A percentile compares a stretch with the other conserved stretches of the same genome.
These are phyloP conservation scores for Umbelopsis sp. DNA, from an alignment of 192 early-diverging fungal species.

Conservation along the genomic window DNA sequence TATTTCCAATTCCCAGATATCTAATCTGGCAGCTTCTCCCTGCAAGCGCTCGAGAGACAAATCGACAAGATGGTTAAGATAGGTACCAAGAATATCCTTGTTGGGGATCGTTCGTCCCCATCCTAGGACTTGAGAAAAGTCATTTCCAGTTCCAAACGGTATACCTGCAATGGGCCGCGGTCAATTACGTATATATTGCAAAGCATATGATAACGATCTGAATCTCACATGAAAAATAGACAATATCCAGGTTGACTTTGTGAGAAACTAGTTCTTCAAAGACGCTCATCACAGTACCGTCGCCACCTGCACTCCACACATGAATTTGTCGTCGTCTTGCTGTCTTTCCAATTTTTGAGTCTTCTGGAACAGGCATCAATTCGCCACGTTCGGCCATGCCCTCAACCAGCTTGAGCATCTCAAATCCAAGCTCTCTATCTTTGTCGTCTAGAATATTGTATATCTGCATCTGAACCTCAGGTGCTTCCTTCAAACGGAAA, in stretches of 20 bases:
- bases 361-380: conserved; percentile 33
- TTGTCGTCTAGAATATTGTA: conserved; percentile 67
- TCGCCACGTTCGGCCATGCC: conserved; percentile 23
- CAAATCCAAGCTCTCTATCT: conserved; percentile 57
- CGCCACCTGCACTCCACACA: conserved; percentile 78
- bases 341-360: conserved; percentile 44
- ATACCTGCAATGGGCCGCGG: conserved; percentile 39
- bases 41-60: conserved; percentile 61
- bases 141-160: conserved; percentile 79
- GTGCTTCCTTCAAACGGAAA: conserved; percentile 65
- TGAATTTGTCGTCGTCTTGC: conserved; percentile 56
- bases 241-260: conserved; percentile 61
- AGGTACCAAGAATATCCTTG: conserved; percentile 59
- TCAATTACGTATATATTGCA: background rate
- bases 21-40: conserved; percentile 65
- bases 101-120: conserved; percentile 71
- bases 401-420: conserved; percentile 50
- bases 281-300: conserved; percentile 75
- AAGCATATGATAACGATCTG: background rate
- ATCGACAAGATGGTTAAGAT: conserved; percentile 57
- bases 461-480: conserved; percentile 73
- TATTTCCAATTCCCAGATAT: conserved; percentile 71
- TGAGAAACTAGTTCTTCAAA: conserved; percentile 64
- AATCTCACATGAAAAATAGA: conserved; percentile 63
- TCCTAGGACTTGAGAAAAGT: conserved; percentile 74